Percentiles rank a stretch among this genome's conserved stretches.
Conservation (phyloP, 2,329 filamentous ascomycete genomes). For the Neodidymelliopsis sp. region DNA sequence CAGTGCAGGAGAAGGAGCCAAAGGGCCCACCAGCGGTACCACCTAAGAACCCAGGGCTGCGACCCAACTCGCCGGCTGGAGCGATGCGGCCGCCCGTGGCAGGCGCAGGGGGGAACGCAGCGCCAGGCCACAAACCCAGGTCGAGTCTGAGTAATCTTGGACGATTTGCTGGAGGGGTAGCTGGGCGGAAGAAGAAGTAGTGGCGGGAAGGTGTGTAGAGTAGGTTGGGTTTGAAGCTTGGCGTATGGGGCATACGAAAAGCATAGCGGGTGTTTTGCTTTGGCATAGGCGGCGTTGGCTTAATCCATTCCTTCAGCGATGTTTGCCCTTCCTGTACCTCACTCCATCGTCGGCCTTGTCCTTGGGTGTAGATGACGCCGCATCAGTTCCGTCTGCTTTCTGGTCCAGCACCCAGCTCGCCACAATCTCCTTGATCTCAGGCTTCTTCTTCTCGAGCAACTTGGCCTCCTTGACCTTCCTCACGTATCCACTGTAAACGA, state of each 20-base stretch:
- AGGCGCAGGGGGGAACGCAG: constrained; percentile 23
- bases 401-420: constrained; percentile 71
- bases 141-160: constrained; percentile 55
- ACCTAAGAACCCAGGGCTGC: constrained; percentile 29
- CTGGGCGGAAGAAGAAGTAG: constrained; percentile 49
- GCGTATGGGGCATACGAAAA: constrained; percentile 16
- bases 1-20: constrained; percentile 40
- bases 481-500: constrained; percentile 77
- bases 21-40: constrained; percentile 38
- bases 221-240: constrained; percentile 5
- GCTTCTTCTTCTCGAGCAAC: constrained; percentile 64
- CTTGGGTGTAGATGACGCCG: constrained; percentile 20
- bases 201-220: constrained; percentile 14
- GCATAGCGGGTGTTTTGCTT: constrained; percentile 36
- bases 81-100: constrained; percentile 31
- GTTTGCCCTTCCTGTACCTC: constrained; percentile 54
- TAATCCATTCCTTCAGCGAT: constrained; percentile 44
- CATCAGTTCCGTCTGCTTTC: constrained; percentile 18
- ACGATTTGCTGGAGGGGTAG: constrained; percentile 53
- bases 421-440: constrained; percentile 73
- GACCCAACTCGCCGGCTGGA: constrained; percentile 34
- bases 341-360: constrained; percentile 42
- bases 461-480: constrained; percentile 75
- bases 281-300: constrained; percentile 21
- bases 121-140: constrained; percentile 45